Conservation (phyloP, 106 monocot genomes). For the Platanthera guangdongensis region DNA sequence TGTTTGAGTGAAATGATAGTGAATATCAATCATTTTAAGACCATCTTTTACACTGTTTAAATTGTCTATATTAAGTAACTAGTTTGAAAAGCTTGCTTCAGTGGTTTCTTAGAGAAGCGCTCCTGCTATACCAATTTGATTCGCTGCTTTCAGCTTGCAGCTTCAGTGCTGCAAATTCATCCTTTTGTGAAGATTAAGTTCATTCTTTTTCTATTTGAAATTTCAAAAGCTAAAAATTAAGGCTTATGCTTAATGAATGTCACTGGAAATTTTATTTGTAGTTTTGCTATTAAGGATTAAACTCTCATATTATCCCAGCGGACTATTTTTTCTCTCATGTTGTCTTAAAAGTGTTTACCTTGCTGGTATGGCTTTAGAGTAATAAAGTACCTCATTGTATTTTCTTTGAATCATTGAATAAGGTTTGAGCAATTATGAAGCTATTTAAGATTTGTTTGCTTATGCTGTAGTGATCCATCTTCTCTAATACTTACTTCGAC, state of each 20-base stretch:
- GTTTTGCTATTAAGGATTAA: background rate
- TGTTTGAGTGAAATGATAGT: background rate
- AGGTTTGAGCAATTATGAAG: background rate
- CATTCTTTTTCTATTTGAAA: background rate
- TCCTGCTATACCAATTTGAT: background rate
- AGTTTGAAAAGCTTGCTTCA: background rate
- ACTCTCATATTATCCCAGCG: background rate
- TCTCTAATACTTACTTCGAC: too few species aligned
- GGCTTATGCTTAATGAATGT: background rate
- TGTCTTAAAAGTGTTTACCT: background rate
- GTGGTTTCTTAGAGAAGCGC: background rate
- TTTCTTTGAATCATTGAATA: background rate
- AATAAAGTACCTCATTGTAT: background rate
- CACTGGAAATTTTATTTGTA: background rate
- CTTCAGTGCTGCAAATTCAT: background rate
- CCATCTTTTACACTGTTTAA: background rate
- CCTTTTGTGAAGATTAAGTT: slow-evolving; percentile 1
- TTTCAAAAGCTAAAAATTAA: background rate
- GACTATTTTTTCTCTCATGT: background rate
- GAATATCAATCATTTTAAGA: background rate
- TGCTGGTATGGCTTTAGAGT: background rate
- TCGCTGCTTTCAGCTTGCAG: background rate
- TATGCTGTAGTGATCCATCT: too few species aligned
- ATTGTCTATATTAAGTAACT: background rate
- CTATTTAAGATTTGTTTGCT: too few species aligned